Evolutionary conservation across 2,329 filamentous ascomycete genomes (phyloP), one percentile per base, ranked within the genome.

Genomic region (Corinectria fuckeliana): DNA sequence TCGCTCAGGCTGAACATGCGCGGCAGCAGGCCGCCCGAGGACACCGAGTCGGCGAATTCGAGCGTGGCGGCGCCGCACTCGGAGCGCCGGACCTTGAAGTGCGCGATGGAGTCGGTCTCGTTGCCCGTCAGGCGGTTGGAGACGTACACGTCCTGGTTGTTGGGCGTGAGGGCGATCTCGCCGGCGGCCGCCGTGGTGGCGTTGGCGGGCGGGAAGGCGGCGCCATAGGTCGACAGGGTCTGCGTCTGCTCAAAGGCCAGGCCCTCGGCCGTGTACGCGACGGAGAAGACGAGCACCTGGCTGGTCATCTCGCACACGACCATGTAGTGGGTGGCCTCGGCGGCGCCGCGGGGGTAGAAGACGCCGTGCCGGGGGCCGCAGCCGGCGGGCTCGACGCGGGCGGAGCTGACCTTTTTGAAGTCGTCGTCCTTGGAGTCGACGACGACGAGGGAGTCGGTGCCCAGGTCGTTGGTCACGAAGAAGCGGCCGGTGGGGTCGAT

Each of bases 311-410:
- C 82, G 69, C 79, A 80, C 30, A 77, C 76, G 28, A 83, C 65
- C 16, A 80, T 68, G 75, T 82, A 84, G 74, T 81, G 80, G 2
- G 76, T 79, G 14, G 78, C 74, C 50, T 62, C 62, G 5, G 52
- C 48, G 9, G 66, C 67, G 7, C 72, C 73, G n/a, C 65, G 53
- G 2, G 75, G 76, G 69, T 78, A 78, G 72, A 82, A 84, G 64
- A 76, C 76, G 48, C 80, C 82, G 66, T 85, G 82, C 16, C 82
- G 81, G 3, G 82, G 82, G 1, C 82, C 82, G 36, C 77, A 78
- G 56, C 78, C 80, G 10, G 73, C 65, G 10, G 75, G 72, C 20
- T 65, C 62, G 56, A 80, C 71, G 5, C 63, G 45, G 36, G 77
- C 68, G 39, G 65, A 70, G 66, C 71, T 75, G 30, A 70, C 71